phyloP scores from a whole-genome alignment of 768 basidiomycete species.

The Leccinum disarticulatum region DNA sequence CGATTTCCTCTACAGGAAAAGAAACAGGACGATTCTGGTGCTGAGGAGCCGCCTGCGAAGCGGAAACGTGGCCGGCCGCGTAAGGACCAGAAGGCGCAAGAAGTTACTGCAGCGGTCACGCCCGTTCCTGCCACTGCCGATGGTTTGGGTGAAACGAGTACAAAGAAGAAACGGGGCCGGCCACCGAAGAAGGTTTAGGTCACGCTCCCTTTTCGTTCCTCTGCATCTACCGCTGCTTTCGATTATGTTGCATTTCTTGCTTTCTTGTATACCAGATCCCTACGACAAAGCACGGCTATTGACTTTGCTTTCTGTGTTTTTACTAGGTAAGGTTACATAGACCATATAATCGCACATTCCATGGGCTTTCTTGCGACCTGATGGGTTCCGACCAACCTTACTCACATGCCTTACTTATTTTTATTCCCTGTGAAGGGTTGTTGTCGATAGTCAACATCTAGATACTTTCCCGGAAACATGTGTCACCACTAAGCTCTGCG shows the following conservation, averaged over 20 bases:
- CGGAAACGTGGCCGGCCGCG: conserved; percentile 75
- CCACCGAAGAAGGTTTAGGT: conserved; percentile 50
- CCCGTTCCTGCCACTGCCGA: conserved; percentile 31
- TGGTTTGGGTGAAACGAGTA: conserved; percentile 46
- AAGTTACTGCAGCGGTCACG: conserved; percentile 38
- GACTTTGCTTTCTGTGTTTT: conserved; percentile 36
- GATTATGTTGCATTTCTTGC: conserved; percentile 33
- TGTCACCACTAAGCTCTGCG: conserved; percentile 24
- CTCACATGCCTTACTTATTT: conserved; percentile 32
- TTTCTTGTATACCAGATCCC: conserved; percentile 36
- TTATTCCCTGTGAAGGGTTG: conserved; percentile 33
- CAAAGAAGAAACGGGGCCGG: conserved; percentile 72
- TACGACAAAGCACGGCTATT: conserved; percentile 35
- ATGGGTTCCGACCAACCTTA: conserved; percentile 13
- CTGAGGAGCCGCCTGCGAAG: conserved; percentile 55
- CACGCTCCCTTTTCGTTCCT: conserved; percentile 5
- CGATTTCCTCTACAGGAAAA: conserved; percentile 27
- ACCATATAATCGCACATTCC: conserved; percentile 34
- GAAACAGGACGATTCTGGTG: conserved; percentile 46
- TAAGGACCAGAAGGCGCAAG: conserved; percentile 54
- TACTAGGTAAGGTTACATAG: conserved; percentile 37
- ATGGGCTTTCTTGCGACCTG: conserved; percentile 24
- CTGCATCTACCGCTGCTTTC: conserved; percentile 21
- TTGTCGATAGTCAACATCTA: conserved; percentile 12
- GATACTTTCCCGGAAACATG: conserved; percentile 25